Base-by-base conservation (phyloP, 129 eudicot species). In the Flaveria brownii region DNA sequence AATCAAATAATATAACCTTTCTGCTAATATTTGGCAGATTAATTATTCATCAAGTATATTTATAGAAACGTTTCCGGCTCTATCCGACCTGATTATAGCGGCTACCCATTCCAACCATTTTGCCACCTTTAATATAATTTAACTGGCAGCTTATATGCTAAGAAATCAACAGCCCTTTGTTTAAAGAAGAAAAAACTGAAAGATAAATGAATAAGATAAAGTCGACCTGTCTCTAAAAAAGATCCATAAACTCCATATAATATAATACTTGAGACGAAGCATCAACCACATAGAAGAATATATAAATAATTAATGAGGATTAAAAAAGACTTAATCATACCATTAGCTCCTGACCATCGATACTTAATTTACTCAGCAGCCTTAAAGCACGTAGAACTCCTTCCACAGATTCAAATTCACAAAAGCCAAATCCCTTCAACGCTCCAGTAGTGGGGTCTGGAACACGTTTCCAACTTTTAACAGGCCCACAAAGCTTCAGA, bases 361-460 rank as follows among this genome's bases (percentile, higher is more conserved):
- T 73, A 77, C 83, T 95, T 78, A 92, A 78, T 84, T 95, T 95
- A 80, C 81, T 86, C 81, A 95, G 85, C 72, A 95, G 81, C 47
- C 99, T 82, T 68, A 91, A 56, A 73, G 97, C 99, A 81, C 97
- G 96, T 65, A 95, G 85, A 81, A 91, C 96, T 18, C 99, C 99
- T 82, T 95, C 99, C 68, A 94, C 96, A 49, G 94, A 84, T 80
- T 89, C 99, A 84, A 95, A 95, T 80, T 95, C 99, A 80, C 99
- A 95, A 83, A 91, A 84, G 15, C 99, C 99, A 84, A 87, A 95
- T 33, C 96, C 90, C 88, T 84, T 91, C 10, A 86, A 78, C 54
- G 92, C 84, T 59, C 97, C 99, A 60, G 80, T 85, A 22, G 96
- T 82, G 4, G 97, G 91, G 85, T 87, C 97, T 59, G 92, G 99